These are phyloP conservation scores for Dictyostelium capitatum DNA, from an alignment of 78 protist species.

Conservation along the genomic window DNA sequence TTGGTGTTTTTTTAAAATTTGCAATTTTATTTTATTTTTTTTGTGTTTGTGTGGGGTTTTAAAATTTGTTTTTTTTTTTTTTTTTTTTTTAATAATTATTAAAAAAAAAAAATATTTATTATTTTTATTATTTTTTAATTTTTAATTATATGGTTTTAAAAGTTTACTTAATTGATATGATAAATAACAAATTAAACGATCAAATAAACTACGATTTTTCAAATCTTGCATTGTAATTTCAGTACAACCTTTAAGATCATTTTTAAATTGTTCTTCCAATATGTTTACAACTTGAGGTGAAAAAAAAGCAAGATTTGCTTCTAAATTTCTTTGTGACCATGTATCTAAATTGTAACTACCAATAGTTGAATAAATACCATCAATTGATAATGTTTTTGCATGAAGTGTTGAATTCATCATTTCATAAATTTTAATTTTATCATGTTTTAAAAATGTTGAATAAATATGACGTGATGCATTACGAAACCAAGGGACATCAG, in stretches of 20 bases:
- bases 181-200: constrained; percentile 37
- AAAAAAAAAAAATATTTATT: too few species aligned
- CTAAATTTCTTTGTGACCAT: constrained; percentile 62
- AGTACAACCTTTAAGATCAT: constrained; percentile 23
- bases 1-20: too few species aligned
- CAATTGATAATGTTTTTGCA: constrained; percentile 66
- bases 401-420: constrained; percentile 31
- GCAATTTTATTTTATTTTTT: too few species aligned
- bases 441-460: background rate
- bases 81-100: too few species aligned
- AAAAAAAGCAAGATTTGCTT: constrained; percentile 39
- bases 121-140: background rate
- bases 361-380: constrained; percentile 58
- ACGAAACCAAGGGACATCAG: constrained; percentile 76
- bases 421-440: constrained; percentile 48
- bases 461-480: constrained; percentile 68
- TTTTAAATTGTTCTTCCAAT: constrained; percentile 49
- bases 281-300: constrained; percentile 14
- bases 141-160: constrained; percentile 15
- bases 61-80: background rate
- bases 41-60: too few species aligned
- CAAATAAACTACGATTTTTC: constrained; percentile 8
- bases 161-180: constrained; percentile 52
- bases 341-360: constrained; percentile 79
- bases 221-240: constrained; percentile 40